These are phyloP conservation scores for Canavalia gladiata DNA, from an alignment of 306 rosid genomes.

Conservation along the genomic window DNA sequence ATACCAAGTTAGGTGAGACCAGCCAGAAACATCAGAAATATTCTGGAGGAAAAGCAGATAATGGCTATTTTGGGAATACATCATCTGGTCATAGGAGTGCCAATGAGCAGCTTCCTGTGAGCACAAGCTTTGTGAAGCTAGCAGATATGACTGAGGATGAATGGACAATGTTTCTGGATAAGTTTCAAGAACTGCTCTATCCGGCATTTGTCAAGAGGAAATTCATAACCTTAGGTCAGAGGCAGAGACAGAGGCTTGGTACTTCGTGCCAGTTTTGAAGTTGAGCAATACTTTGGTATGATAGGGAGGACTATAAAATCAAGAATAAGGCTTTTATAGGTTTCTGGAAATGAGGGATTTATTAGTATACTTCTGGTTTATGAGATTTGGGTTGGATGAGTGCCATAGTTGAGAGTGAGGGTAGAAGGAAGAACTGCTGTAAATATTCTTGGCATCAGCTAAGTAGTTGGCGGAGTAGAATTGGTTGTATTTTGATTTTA, in stretches of 20 bases:
- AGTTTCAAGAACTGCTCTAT: constrained; percentile 75
- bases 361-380: constrained; percentile 51
- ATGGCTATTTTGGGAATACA: constrained; percentile 60
- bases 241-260: constrained; percentile 97
- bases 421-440: constrained; percentile 62
- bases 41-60: constrained; percentile 64
- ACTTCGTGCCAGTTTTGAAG: constrained; percentile 99
- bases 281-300: constrained; percentile 53
- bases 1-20: constrained; percentile 53
- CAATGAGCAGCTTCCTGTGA: constrained; percentile 90
- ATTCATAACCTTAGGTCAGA: constrained; percentile 75
- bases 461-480: constrained; percentile 56
- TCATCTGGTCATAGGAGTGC: constrained; percentile 93
- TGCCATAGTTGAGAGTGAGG: constrained; percentile 57
- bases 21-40: constrained; percentile 60
- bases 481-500: constrained; percentile 68
- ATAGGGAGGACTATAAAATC: constrained; percentile 53
- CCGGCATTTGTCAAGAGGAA: constrained; percentile 86
- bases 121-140: constrained; percentile 80
- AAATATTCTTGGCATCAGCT: constrained; percentile 69
- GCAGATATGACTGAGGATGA: constrained; percentile 83
- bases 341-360: constrained; percentile 59
- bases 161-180: constrained; percentile 83
- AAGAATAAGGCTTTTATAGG: constrained; percentile 55
- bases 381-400: constrained; percentile 50